Base-by-base conservation (phyloP, 2,329 filamentous ascomycete species). In the Penicillium sp. region DNA sequence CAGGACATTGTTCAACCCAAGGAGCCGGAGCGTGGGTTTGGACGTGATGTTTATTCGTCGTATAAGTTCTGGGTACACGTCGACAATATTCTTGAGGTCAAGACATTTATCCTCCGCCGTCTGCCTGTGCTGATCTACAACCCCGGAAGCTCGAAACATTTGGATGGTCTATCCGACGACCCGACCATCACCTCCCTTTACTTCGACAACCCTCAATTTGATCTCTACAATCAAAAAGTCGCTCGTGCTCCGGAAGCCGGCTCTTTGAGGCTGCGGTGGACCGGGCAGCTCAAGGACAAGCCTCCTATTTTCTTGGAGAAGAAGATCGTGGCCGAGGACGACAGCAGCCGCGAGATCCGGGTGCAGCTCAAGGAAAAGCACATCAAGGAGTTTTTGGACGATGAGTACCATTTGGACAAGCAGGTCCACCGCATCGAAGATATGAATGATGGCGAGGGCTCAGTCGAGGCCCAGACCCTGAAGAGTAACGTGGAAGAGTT, bases 21-120 rank as follows among this genome's bases (percentile, higher is more conserved):
- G 56, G 80, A 82, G 61, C 63, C 73, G 19, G 78, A 81, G 59
- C 79, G 78, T 13, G 78, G 80, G 43, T 74, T 78, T 55, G 80
- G 82, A 60, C 78, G 77, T 59, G 91, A 93, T 75, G 83, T 83
- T 58, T 96, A 96, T 74, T 91, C 86, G 19, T 92, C 92, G 4
- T 87, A 94, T 78, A 97, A 96, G 77, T 97, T 96, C 80, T 99
- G 95, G 95, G 89, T 99, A 6, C 95, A 99, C 75, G 85, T 87
- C 35, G 95, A 99, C 70, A 98, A 99, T 77, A 82, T 98, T 31
- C 87, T 98, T 66, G 95, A 99, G 79, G 92, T 98, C 74, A 97
- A 98, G 83, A 98, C 95, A 5, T 88, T 92, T 70, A 96, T 99
- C 61, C 85, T 98, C 35, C 91, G 95, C 62, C 91, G 91, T 58